These are phyloP conservation scores for Calonectria hongkongensis DNA, from an alignment of 2,329 filamentous ascomycete genomes.

Conservation along the genomic window DNA sequence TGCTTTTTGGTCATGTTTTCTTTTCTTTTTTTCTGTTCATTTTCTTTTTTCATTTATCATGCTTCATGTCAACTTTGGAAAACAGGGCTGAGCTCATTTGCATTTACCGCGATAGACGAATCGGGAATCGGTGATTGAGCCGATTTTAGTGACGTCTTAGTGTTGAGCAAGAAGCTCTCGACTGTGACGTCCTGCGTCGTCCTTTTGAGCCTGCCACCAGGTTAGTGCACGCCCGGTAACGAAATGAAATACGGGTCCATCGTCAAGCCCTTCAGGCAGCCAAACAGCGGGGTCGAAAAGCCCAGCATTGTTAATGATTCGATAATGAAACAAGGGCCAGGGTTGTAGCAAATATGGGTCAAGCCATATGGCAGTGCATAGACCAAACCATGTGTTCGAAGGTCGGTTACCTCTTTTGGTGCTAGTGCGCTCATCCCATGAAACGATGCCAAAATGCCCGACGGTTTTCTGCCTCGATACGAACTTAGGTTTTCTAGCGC, in stretches of 20 bases:
- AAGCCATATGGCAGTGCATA: constrained; percentile 16
- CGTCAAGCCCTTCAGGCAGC: neutral
- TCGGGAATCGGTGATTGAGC: neutral
- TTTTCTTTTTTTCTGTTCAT: neutral
- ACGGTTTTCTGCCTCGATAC: constrained; percentile 13
- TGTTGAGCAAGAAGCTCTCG: neutral
- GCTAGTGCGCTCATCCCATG: neutral
- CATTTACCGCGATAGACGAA: neutral
- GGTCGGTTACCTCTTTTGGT: neutral
- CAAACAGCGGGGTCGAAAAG: neutral
- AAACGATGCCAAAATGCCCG: constrained; percentile 14
- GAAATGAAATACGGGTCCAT: constrained; percentile 21
- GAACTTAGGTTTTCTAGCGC: constrained; percentile 16
- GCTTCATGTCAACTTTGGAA: neutral
- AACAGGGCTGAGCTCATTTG: neutral
- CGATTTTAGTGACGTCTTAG: neutral
- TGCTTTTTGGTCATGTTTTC: neutral
- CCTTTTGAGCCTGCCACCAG: neutral
- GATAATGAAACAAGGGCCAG: constrained; percentile 4
- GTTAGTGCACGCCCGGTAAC: constrained; percentile 19
- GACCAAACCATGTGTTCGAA: neutral
- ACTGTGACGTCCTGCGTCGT: neutral
- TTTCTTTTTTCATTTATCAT: neutral
- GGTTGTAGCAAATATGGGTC: neutral
- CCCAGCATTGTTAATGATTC: neutral